These are phyloP conservation scores for Ophiostoma montium DNA, from an alignment of 2,329 filamentous ascomycete species.

Conservation along the genomic window DNA sequence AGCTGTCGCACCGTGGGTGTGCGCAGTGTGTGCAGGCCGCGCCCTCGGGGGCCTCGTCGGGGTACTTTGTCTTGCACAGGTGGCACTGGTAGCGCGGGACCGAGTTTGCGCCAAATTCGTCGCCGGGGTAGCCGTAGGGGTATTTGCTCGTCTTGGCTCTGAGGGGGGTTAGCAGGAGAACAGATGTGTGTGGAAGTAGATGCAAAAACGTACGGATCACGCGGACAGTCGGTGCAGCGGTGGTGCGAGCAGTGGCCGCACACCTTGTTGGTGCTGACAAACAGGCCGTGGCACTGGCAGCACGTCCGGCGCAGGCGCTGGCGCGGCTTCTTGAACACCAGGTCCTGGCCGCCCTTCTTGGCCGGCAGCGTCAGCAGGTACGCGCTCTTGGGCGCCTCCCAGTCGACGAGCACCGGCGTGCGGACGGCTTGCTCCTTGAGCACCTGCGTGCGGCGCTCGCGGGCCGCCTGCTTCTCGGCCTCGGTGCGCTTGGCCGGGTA, in stretches of 20 bases:
- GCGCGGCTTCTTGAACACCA: conserved; percentile 55
- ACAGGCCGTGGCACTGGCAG: conserved; percentile 56
- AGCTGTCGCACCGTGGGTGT: conserved; percentile 44
- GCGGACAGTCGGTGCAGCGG: conserved; percentile 67
- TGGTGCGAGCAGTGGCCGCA: conserved; percentile 58
- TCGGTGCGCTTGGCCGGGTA: conserved; percentile 54
- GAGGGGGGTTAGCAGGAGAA: not conserved
- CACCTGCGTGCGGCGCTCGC: conserved; percentile 29
- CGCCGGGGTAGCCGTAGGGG: conserved; percentile 55
- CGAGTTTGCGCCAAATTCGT: conserved; percentile 39
- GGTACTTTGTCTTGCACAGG: conserved; percentile 46
- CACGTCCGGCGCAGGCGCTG: conserved; percentile 65
- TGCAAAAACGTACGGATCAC: conserved; percentile 52
- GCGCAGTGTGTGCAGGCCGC: conserved; percentile 45
- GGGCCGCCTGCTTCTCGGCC: conserved; percentile 37
- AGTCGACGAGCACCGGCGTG: conserved; percentile 37
- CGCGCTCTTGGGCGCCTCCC: conserved; percentile 29
- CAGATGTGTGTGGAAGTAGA: not conserved
- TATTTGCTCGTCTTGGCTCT: conserved; percentile 56
- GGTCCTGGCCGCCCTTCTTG: conserved; percentile 52
- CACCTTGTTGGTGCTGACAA: conserved; percentile 41
- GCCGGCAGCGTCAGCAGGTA: conserved; percentile 47
- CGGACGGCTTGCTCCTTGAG: conserved; percentile 42
- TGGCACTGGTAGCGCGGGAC: conserved; percentile 45
- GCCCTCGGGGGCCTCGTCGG: conserved; percentile 33